phyloP scores from a whole-genome alignment of 176 grass and related monocot genomes.

The Bothriochloa decipiens region DNA sequence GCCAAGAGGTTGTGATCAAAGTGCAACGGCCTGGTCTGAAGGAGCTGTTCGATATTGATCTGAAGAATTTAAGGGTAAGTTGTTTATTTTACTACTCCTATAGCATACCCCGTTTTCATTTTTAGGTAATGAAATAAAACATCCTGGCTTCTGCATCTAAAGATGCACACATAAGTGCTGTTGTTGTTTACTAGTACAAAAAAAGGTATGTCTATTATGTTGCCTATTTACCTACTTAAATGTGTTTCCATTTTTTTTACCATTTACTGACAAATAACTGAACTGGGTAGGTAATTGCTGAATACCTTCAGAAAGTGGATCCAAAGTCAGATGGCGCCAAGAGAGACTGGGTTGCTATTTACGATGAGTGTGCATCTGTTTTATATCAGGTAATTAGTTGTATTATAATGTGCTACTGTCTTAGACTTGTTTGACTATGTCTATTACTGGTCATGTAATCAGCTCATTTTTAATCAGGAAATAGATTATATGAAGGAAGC shows the following conservation, averaged over 20 bases:
- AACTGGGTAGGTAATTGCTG: conserved; percentile 83
- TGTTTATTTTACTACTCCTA: conserved; percentile 12
- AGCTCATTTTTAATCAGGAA: conserved; percentile 67
- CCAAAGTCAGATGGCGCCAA: conserved; percentile 98
- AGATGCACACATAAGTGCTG: not conserved
- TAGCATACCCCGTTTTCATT: not conserved
- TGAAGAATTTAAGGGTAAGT: conserved; percentile 93
- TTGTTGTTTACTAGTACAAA: conserved; percentile 18
- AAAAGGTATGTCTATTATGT: not conserved
- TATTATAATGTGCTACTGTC: not conserved
- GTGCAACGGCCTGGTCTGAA: conserved; percentile 98
- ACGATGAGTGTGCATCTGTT: conserved; percentile 93
- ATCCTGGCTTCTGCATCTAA: not conserved
- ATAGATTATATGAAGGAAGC: conserved; percentile 99
- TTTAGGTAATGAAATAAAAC: conserved; percentile 3
- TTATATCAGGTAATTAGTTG: conserved; percentile 80
- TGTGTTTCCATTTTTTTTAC: conserved; percentile 35
- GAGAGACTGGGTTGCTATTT: conserved; percentile 99
- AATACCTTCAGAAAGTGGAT: conserved; percentile 98
- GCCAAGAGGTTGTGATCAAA: conserved; percentile 92
- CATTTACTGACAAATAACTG: conserved; percentile 33
- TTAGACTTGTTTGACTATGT: conserved; percentile 27
- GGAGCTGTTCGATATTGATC: conserved; percentile 97
- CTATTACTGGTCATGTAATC: conserved; percentile 35
- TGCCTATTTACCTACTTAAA: not conserved